Base-by-base conservation (phyloP, 345 rosid genomes). In the Eucalyptus marginata region DNA sequence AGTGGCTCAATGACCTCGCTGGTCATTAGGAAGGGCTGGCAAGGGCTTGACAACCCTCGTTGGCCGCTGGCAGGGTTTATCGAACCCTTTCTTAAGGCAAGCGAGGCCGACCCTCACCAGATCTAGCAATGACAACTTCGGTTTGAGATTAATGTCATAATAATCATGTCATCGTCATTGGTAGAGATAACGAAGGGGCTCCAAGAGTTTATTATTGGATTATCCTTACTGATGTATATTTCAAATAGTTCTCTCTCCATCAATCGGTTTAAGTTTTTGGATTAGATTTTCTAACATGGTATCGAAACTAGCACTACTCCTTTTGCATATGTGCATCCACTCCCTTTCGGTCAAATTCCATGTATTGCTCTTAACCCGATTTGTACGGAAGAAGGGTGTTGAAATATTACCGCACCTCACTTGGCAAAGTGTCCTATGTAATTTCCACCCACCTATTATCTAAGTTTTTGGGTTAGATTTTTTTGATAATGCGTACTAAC, bases 51-150 rank as follows among this genome's bases (percentile, higher is more conserved):
- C 0, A 2, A 52, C 24, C 9, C 58, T 52, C 58, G 3, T 52
- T 7, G 2, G 10, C 4, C 10, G 2, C 1, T 7, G 10, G 56
- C 1, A 52, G 1, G 22, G 58, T 52, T 18, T 52, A 52, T 52
- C 58, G 8, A 52, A 10, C 58, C 58, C 4, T 52, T 52, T 52
- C 58, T 52, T 52, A 52, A 52, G 58, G 24, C 58, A 18, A 52
- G 58, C 10, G 1, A 52, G 58, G 58, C 8, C 1, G 4, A 52
- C 24, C 24, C 58, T 52, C 10, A 0, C 10, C 0, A 18, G 24
- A 52, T 52, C 58, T 52, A 68, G 80, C 7, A 33, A 33, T 22
- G 80, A 33, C 24, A 71, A 36, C 81, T 71, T 71, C 7, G 14
- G 81, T 71, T 33, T 71, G 81, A 71, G 46, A 71, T 36, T 33